Percentiles rank a stretch among this genome's conserved stretches.
These are phyloP conservation scores for Aspergillus caelatus DNA, from an alignment of 2,329 filamentous ascomycete genomes.

Conservation along the genomic window DNA sequence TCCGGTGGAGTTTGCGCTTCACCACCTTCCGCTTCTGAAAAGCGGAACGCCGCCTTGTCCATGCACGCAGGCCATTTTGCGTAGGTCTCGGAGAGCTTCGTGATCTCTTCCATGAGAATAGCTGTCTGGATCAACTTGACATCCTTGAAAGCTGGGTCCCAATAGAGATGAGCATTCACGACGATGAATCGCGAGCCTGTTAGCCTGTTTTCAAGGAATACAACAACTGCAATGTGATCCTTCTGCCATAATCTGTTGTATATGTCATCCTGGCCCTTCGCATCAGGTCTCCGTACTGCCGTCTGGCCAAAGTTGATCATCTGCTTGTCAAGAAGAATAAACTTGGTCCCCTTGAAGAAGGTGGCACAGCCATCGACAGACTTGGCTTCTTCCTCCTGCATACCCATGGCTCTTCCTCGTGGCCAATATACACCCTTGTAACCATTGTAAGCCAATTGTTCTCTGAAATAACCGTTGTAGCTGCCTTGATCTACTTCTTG, in stretches of 20 bases:
- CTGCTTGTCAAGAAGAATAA: slow-evolving; percentile 90
- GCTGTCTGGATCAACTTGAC: slow-evolving; percentile 97
- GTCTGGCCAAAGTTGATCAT: slow-evolving; percentile 88
- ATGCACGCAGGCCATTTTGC: slow-evolving; percentile 76
- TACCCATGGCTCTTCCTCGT: slow-evolving; percentile 85
- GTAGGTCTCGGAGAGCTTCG: slow-evolving; percentile 83
- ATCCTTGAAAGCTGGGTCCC: slow-evolving; percentile 87
- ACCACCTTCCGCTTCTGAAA: slow-evolving; percentile 53
- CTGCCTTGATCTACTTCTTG: slow-evolving; percentile 93
- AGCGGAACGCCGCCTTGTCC: slow-evolving; percentile 67
- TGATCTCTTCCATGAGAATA: slow-evolving; percentile 90
- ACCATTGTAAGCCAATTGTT: slow-evolving; percentile 80
- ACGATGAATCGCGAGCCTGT: slow-evolving; percentile 92
- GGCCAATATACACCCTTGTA: slow-evolving; percentile 96
- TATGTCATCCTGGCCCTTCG: slow-evolving; percentile 96
- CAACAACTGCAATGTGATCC: slow-evolving; percentile 91
- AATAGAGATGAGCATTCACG: slow-evolving; percentile 91
- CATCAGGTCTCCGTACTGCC: slow-evolving; percentile 91
- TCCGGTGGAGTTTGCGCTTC: slow-evolving; percentile 54
- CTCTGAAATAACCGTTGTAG: slow-evolving; percentile 87
- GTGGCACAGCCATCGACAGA: slow-evolving; percentile 95
- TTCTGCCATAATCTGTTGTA: slow-evolving; percentile 99
- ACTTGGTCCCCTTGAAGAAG: slow-evolving; percentile 96
- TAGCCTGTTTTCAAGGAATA: slow-evolving; percentile 87
- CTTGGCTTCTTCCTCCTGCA: slow-evolving; percentile 85